A percentile compares a stretch with the other conserved stretches of the same genome.
phyloP scores from a whole-genome alignment of 2,329 filamentous ascomycete species.

The Aspergillus piperis region DNA sequence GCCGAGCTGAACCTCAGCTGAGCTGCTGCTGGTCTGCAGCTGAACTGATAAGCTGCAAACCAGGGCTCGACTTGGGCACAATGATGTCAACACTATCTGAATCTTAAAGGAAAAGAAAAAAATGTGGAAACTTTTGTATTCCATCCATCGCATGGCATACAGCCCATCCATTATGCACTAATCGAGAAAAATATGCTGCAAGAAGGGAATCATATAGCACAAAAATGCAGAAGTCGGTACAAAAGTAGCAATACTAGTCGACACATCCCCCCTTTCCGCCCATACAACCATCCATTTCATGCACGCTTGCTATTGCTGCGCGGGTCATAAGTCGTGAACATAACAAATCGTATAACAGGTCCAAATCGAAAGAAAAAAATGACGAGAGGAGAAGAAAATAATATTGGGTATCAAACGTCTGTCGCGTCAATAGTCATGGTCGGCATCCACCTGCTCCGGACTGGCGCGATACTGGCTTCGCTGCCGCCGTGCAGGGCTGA shows the following conservation, averaged over 20 bases:
- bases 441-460: slow-evolving; percentile 44
- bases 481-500: slow-evolving; percentile 40
- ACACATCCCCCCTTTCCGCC: slow-evolving; percentile 3
- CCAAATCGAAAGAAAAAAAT: background rate
- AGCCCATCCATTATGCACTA: background rate
- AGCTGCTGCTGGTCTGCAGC: no score
- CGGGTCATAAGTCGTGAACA: slow-evolving; percentile 17
- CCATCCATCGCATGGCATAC: background rate
- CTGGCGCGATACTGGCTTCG: slow-evolving; percentile 43
- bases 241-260: background rate
- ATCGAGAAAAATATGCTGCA: background rate
- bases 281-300: slow-evolving; percentile 14
- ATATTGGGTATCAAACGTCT: background rate
- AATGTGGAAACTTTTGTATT: background rate
- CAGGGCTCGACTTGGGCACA: background rate
- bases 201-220: slow-evolving; percentile 5
- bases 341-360: background rate
- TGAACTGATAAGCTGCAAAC: no score
- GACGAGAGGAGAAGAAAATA: slow-evolving; percentile 7
- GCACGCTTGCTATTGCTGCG: background rate
- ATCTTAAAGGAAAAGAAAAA: background rate
- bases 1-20: background rate
- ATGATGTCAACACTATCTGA: background rate
- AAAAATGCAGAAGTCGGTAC: background rate
- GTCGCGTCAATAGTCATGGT: slow-evolving; percentile 34